These are phyloP conservation scores for Quercus wislizeni DNA, from an alignment of 306 rosid genomes.

Conservation along the genomic window DNA sequence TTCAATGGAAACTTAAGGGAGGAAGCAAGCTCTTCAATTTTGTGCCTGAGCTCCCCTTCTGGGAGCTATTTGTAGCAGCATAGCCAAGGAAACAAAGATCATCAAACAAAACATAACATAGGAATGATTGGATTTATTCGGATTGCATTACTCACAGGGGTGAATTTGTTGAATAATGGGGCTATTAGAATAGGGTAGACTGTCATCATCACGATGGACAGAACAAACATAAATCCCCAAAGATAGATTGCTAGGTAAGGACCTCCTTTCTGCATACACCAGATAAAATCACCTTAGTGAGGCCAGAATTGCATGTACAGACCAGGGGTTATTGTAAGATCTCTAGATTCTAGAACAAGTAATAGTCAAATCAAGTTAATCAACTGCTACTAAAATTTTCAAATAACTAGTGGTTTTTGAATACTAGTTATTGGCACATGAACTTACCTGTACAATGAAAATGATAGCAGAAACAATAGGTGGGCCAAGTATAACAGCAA, in stretches of 20 bases:
- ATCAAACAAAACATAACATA: slow-evolving; percentile 9
- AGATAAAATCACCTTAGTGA: slow-evolving; percentile 19
- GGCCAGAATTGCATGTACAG: background rate
- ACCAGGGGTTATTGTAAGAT: slow-evolving; percentile 18
- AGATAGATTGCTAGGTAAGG: slow-evolving; percentile 96
- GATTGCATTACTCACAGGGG: slow-evolving; percentile 65
- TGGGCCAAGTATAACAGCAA: slow-evolving; percentile 72
- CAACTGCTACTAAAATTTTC: slow-evolving; percentile 15
- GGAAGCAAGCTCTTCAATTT: slow-evolving; percentile 90
- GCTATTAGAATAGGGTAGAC: slow-evolving; percentile 92
- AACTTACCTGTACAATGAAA: slow-evolving; percentile 76
- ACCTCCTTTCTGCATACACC: slow-evolving; percentile 88
- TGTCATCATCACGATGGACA: slow-evolving; percentile 95
- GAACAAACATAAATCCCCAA: slow-evolving; percentile 88
- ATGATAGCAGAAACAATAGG: slow-evolving; percentile 92
- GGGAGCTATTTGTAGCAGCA: slow-evolving; percentile 68
- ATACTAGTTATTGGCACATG: background rate
- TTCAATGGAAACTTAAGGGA: slow-evolving; percentile 85
- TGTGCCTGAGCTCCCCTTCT: slow-evolving; percentile 81
- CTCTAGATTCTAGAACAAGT: slow-evolving; percentile 4
- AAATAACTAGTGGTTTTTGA: slow-evolving; percentile 6
- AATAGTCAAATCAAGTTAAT: background rate
- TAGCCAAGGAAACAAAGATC: slow-evolving; percentile 14
- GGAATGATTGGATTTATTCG: background rate
- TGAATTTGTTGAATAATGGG: slow-evolving; percentile 94